These are phyloP conservation scores for Effrenium voratum DNA, from an alignment of 73 alveolate species.

Conservation along the genomic window DNA sequence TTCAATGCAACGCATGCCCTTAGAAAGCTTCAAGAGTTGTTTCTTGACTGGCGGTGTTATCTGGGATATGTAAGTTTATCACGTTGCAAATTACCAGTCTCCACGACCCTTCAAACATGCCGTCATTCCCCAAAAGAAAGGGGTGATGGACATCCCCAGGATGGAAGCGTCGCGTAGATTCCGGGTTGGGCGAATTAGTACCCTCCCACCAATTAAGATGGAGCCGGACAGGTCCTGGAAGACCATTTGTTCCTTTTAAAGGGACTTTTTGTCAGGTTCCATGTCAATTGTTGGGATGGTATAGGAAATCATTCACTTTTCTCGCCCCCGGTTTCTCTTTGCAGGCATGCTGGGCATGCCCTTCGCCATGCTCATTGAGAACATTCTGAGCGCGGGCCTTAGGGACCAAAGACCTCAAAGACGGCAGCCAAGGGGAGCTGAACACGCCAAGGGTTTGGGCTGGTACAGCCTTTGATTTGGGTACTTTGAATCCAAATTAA, in stretches of 20 bases:
- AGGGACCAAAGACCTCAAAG: not conserved
- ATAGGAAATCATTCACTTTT: not conserved
- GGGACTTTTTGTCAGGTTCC: not conserved
- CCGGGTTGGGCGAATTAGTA: not conserved
- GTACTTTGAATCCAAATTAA: not conserved
- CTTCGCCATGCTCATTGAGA: constrained; percentile 39
- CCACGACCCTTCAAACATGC: no score
- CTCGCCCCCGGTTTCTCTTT: not conserved
- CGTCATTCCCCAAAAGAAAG: no score
- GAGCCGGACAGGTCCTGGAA: not conserved
- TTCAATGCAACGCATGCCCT: no score
- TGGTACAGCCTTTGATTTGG: not conserved
- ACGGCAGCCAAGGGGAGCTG: not conserved
- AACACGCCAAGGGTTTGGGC: not conserved
- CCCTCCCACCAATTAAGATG: not conserved
- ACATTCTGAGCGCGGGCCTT: constrained; percentile 36
- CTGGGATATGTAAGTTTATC: no score
- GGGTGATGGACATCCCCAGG: no score
- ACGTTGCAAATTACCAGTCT: no score
- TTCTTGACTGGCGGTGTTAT: no score
- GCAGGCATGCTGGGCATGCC: constrained; percentile 42
- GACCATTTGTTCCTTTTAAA: not conserved
- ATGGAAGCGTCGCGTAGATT: no score
- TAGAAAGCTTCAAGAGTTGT: no score
- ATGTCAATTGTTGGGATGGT: no score